These are phyloP conservation scores for Salvia splendens DNA, from an alignment of 257 asterid genomes.

Conservation along the genomic window DNA sequence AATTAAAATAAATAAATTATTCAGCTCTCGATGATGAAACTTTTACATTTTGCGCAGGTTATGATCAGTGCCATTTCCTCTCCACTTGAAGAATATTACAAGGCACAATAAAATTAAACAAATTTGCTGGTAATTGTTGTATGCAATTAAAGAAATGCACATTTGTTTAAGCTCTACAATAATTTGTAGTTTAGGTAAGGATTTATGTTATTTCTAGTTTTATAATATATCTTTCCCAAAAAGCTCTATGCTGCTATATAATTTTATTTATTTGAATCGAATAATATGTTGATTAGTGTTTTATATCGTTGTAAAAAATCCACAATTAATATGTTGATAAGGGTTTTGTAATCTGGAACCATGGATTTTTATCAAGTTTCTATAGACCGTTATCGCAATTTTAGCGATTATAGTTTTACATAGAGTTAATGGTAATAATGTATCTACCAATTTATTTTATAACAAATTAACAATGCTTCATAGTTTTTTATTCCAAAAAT, in stretches of 20 bases:
- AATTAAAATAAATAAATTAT: not conserved
- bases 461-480: no score
- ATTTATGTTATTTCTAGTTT: not conserved
- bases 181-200: not conserved
- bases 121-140: not conserved
- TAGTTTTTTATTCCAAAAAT: no score
- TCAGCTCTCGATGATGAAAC: not conserved
- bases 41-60: conserved; percentile 30
- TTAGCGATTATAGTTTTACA: no score
- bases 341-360: no score
- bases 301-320: not conserved
- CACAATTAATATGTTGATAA: not conserved
- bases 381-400: no score
- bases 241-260: not conserved
- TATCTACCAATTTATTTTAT: no score
- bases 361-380: no score
- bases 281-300: not conserved
- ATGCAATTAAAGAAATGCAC: not conserved
- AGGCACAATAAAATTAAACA: not conserved
- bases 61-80: conserved; percentile 38
- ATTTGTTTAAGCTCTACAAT: not conserved
- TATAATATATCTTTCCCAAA: no score
- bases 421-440: no score
- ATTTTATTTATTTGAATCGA: not conserved
- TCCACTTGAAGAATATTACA: not conserved